Evolutionary conservation across 495 filamentous ascomycete species (phyloP).

Genomic region (Hypoxylon subgilvum): DNA sequence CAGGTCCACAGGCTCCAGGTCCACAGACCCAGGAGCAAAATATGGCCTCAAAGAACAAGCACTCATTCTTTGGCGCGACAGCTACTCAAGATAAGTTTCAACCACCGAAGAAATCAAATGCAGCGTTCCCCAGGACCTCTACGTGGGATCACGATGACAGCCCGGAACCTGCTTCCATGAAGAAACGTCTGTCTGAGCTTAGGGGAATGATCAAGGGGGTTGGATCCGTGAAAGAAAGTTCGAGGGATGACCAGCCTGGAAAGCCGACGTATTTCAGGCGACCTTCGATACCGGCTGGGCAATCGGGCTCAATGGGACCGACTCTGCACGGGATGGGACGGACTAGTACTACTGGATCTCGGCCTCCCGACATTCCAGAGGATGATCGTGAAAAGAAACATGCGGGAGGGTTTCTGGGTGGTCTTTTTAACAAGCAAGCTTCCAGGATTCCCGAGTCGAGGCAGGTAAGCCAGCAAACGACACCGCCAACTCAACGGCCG

Average conservation of each 20-base stretch:
- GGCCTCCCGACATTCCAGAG: conserved; percentile 28
- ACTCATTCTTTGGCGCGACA: conserved; percentile 18
- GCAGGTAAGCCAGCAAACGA: conserved; percentile 25
- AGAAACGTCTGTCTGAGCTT: conserved; percentile 39
- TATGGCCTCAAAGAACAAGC: conserved; percentile 22
- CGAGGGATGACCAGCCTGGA: conserved; percentile 36
- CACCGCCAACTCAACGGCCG: conserved; percentile 19
- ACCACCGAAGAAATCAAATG: conserved; percentile 31
- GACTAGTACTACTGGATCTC: conserved; percentile 22
- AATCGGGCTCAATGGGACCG: conserved; percentile 7
- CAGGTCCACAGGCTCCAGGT: conserved; percentile 10
- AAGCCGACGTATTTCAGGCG: conserved; percentile 27
- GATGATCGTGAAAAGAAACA: conserved; percentile 37
- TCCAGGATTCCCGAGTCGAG: conserved; percentile 32
- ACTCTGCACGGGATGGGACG: conserved; percentile 10
- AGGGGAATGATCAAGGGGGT: conserved; percentile 43
- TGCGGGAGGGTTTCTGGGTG: conserved; percentile 32
- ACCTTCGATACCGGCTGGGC: conserved; percentile 18
- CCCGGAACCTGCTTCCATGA: conserved; percentile 27
- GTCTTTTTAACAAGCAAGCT: conserved; percentile 39
- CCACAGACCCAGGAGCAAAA: conserved; percentile 18
- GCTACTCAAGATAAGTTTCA: conserved; percentile 27
- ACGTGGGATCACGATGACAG: conserved; percentile 34
- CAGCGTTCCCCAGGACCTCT: conserved; percentile 6
- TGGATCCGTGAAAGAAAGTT: conserved; percentile 39